Conservation (phyloP, 1,284 basidiomycete species). For the Phenoliferia sp. region DNA sequence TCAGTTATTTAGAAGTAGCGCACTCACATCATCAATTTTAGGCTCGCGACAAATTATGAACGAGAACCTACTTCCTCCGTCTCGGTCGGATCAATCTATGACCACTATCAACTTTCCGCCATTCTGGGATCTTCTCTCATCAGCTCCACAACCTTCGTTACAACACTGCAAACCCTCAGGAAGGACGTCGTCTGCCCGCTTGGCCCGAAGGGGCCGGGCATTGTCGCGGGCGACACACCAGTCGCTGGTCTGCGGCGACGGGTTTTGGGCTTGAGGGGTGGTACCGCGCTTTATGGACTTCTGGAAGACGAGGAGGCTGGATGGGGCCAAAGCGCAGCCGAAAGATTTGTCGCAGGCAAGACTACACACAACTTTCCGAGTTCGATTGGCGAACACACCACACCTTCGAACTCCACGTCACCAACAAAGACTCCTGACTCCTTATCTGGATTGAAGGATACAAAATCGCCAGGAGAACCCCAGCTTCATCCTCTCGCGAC, state of each 20-base stretch:
- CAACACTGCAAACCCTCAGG: not conserved
- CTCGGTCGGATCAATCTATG: not conserved
- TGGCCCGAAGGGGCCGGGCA: too few species aligned
- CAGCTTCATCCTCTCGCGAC: too few species aligned
- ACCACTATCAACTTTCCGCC: not conserved
- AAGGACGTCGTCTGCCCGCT: not conserved
- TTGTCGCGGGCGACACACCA: not conserved
- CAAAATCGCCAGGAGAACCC: too few species aligned
- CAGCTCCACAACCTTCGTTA: not conserved
- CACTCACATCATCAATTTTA: not conserved
- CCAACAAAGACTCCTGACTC: too few species aligned
- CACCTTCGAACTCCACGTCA: too few species aligned
- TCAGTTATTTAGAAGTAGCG: not conserved
- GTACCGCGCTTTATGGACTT: not conserved
- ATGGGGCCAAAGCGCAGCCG: too few species aligned
- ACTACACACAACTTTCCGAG: not conserved
- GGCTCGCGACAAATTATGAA: not conserved
- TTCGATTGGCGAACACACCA: not conserved
- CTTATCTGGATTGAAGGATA: too few species aligned
- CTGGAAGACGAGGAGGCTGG: not conserved
- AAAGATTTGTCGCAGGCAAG: too few species aligned
- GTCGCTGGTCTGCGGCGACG: not conserved
- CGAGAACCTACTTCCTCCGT: not conserved
- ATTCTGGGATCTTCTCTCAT: not conserved
- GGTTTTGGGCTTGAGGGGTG: not conserved